phyloP scores from a whole-genome alignment of 257 asterid genomes.

The Scutellaria galericulata region DNA sequence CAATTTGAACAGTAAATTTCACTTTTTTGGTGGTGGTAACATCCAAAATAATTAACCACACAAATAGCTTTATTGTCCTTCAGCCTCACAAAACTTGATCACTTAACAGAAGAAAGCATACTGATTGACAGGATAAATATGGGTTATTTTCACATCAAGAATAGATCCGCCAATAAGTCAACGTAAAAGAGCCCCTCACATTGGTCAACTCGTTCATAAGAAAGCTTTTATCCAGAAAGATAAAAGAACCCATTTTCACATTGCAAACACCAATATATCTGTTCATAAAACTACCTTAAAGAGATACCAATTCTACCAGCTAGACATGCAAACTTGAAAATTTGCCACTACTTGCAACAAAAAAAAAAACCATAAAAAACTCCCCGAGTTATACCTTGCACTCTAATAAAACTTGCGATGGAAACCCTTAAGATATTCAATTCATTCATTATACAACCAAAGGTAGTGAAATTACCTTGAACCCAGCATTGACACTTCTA shows the following conservation, averaged over 20 bases:
- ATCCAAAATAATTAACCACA: neutral
- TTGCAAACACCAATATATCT: slow-evolving; percentile 13
- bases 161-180: neutral
- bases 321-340: slow-evolving; percentile 17
- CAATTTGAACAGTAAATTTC: slow-evolving; percentile 14
- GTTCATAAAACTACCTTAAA: neutral
- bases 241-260: neutral
- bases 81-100: slow-evolving; percentile 1
- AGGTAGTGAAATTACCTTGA: slow-evolving; percentile 62
- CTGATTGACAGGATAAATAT: neutral
- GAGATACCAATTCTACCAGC: neutral
- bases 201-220: slow-evolving; percentile 16
- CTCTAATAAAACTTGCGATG: slow-evolving; percentile 1
- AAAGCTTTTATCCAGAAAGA: slow-evolving; percentile 14
- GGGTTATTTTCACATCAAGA: neutral
- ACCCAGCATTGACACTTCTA: slow-evolving; percentile 84
- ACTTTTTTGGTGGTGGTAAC: neutral
- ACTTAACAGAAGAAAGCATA: slow-evolving; percentile 14
- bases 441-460: slow-evolving; percentile 23
- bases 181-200: neutral
- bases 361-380: neutral
- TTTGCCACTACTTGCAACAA: slow-evolving; percentile 22
- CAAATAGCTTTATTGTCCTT: neutral
- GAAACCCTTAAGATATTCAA: slow-evolving; percentile 29
- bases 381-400: slow-evolving; percentile 6